phyloP scores from a whole-genome alignment of 257 asterid genomes.

The Solanum lycopersicoides region DNA sequence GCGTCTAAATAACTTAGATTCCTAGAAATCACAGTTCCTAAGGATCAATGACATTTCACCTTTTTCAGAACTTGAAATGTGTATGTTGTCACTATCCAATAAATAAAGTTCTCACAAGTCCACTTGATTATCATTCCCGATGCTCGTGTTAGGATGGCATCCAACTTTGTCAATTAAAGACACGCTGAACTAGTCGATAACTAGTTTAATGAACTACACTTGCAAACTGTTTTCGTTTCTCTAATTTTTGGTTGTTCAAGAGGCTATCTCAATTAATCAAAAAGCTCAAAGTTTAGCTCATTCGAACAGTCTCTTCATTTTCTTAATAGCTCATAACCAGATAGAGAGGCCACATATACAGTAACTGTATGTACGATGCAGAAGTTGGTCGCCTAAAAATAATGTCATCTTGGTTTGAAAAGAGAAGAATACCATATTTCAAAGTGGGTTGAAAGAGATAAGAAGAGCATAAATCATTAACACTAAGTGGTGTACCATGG shows the following conservation, averaged over 20 bases:
- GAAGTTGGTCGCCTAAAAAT: background rate
- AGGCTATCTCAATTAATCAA: background rate
- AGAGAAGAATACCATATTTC: background rate
- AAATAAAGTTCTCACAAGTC: background rate
- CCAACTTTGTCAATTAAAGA: background rate
- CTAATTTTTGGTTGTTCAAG: background rate
- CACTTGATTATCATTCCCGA: background rate
- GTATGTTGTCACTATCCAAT: background rate
- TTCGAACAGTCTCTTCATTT: background rate
- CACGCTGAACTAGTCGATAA: background rate
- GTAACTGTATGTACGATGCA: background rate
- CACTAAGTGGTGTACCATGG: slow-evolving; percentile 50
- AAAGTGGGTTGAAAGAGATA: background rate
- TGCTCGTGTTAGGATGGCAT: background rate
- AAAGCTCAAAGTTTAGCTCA: background rate
- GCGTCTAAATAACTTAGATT: background rate
- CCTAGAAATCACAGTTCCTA: background rate
- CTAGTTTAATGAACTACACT: background rate
- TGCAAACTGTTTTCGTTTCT: background rate
- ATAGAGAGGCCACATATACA: background rate
- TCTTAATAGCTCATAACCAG: background rate
- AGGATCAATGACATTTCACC: background rate
- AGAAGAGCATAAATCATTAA: background rate
- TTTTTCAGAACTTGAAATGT: background rate
- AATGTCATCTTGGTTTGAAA: background rate